These are phyloP conservation scores for Ustilago cynodontis DNA, from an alignment of 1,284 basidiomycete genomes.

Conservation along the genomic window DNA sequence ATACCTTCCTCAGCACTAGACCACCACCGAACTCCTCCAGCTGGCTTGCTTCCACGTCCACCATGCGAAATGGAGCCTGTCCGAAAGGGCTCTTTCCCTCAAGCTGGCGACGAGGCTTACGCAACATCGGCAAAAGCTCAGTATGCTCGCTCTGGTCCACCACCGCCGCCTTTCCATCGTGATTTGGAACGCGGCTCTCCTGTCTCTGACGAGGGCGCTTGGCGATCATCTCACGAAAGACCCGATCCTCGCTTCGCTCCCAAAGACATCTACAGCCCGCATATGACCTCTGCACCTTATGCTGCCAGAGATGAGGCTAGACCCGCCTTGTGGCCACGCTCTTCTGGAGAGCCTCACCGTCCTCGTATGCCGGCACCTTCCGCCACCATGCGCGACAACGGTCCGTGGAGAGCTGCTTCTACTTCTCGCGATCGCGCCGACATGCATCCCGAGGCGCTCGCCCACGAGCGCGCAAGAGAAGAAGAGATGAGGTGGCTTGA, in stretches of 20 bases:
- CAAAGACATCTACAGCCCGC: conserved; percentile 32
- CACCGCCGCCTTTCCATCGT: conserved; percentile 20
- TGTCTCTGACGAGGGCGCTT: conserved; percentile 20
- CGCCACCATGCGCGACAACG: conserved; percentile 17
- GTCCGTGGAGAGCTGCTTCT: conserved; percentile 21
- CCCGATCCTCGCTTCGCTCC: conserved; percentile 21
- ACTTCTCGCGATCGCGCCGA: conserved; percentile 20
- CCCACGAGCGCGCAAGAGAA: conserved; percentile 27
- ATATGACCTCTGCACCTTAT: conserved; percentile 13
- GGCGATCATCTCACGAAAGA: conserved; percentile 27
- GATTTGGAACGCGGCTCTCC: conserved; percentile 25
- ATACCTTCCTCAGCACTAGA: conserved; percentile 22
- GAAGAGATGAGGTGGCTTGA: conserved; percentile 31
- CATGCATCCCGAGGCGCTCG: conserved; percentile 19
- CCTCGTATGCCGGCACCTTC: conserved; percentile 31
- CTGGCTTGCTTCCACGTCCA: conserved; percentile 20
- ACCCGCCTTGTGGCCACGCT: conserved; percentile 20
- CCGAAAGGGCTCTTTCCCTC: conserved; percentile 15
- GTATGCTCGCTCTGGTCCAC: conserved; percentile 14
- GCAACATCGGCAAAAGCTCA: conserved; percentile 9
- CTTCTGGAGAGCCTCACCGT: conserved; percentile 25
- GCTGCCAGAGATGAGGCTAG: conserved; percentile 20
- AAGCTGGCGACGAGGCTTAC: conserved; percentile 16
- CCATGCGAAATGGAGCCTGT: conserved; percentile 17
- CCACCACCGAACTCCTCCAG: conserved; percentile 19